Evolutionary conservation across 768 basidiomycete genomes (phyloP), one percentile per base, ranked within the genome.

Genomic region (Leccinellum rugosiceps): DNA sequence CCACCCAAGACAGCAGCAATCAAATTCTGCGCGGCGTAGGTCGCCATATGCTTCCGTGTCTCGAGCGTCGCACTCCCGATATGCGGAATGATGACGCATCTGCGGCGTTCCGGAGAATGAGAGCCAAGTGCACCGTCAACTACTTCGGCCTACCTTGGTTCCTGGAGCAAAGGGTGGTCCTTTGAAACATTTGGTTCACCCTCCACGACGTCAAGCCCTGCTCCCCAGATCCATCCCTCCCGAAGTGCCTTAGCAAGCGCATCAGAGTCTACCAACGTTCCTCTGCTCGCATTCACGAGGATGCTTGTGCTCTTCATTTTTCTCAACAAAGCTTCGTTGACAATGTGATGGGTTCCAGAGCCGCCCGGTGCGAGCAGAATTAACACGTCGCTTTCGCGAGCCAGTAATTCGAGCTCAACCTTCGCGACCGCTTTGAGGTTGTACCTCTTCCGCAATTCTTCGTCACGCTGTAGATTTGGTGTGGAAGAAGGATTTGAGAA

Each of bases 121-220:
- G 25, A 43, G 31, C 11, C 23, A 6, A 43, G 21, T 31, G 55
- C 52, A 50, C 13, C n/a, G 43, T 41, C 43, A 25, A 8, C 3
- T 7, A 49, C 13, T 13, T 23, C 3, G 55, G 74, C 74, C 66
- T 64, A 93, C 85, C 84, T 82, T 15, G 87, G 86, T 54, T 91
- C 84, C 64, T 81, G 84, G 46, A 96, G 84, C 48, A 99, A 72
- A 3, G 90, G 87, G 68, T 99, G 94, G 59, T 89, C 86, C 3
- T 74, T 69, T 1, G 73, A 64, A 26, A 99, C 78, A 46, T 86
- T 72, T 0, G 95, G 95, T 69, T 98, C 95, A 19, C 94, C 94
- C 62, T 94, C 92, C 7, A 98, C 85, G 34, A 98, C 96, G 70
- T 99, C 96, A 11, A 99, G 65, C 0, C 93, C 96, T 0, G 97